Evolutionary conservation across 2,329 filamentous ascomycete species (phyloP).

Genomic region (Xylariomycetidae sp.): DNA sequence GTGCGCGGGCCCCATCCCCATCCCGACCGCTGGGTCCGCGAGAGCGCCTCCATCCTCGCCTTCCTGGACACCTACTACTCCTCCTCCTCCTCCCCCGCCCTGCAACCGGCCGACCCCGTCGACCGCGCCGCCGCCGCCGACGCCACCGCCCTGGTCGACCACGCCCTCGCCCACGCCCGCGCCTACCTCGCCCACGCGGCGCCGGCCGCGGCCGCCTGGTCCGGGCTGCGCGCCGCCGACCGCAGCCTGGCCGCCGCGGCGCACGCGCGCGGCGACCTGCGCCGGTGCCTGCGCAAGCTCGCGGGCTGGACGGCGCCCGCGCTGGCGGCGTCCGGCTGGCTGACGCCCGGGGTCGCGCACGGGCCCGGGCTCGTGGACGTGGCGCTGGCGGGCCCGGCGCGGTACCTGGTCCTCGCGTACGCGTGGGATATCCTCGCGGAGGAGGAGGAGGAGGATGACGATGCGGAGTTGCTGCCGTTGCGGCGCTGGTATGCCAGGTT

Average conservation of each 20-base stretch:
- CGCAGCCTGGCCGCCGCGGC: conserved; percentile 9
- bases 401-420: conserved; percentile 14
- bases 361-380: conserved; percentile 15
- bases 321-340: conserved; percentile 12
- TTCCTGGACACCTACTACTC: conserved; percentile 15
- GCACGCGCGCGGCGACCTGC: conserved; percentile 7
- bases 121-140: conserved; percentile 9
- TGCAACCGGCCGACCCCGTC: conserved; percentile 2
- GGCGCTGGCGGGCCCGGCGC: conserved; percentile 8
- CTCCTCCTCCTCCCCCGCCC: background rate
- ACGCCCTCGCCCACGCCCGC: too few species aligned
- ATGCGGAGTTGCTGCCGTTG: too few species aligned
- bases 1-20: conserved; percentile 6
- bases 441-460: conserved; percentile 9
- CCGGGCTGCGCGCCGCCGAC: conserved; percentile 11
- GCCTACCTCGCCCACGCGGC: too few species aligned
- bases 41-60: conserved; percentile 13
- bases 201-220: too few species aligned
- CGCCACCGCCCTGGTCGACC: too few species aligned
- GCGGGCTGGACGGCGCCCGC: conserved; percentile 6
- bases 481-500: conserved; percentile 14
- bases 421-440: conserved; percentile 9
- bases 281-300: conserved; percentile 9
- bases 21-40: conserved; percentile 11
- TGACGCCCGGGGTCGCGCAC: conserved; percentile 14